Evolutionary conservation across 306 rosid genomes (phyloP).

Genomic region (Lathyrus tuberosus): DNA sequence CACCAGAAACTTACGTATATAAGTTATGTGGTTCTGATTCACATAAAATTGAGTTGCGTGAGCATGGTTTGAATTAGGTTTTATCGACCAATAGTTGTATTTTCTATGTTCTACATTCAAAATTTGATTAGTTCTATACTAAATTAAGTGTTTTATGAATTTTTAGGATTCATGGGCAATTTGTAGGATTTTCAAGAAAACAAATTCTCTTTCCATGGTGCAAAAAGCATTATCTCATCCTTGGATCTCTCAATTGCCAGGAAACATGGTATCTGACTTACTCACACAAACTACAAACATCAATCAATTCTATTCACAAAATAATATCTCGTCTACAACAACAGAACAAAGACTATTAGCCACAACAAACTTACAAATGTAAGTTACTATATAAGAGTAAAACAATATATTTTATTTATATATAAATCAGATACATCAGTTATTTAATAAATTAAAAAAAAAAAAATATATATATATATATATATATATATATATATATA

Average conservation of each 20-base stretch:
- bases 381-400: background rate
- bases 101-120: background rate
- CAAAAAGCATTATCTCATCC: constrained; percentile 69
- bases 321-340: constrained; percentile 51
- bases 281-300: constrained; percentile 44
- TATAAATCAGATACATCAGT: too few relatives aligned
- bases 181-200: constrained; percentile 84
- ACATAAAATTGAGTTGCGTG: too few relatives aligned
- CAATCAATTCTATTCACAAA: constrained; percentile 48
- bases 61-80: too few relatives aligned
- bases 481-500: too few relatives aligned
- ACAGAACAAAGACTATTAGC: constrained; percentile 48
- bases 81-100: too few relatives aligned
- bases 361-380: background rate
- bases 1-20: too few relatives aligned
- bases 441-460: too few relatives aligned
- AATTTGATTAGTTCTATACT: constrained; percentile 4
- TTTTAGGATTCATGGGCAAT: constrained; percentile 91
- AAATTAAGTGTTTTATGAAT: constrained; percentile 15
- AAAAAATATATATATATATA: too few relatives aligned
- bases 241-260: constrained; percentile 61
- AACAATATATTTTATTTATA: background rate
- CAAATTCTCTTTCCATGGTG: constrained; percentile 67
- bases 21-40: too few relatives aligned
- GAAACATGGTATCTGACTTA: constrained; percentile 44